These are phyloP conservation scores for Mycosphaerella arachidis DNA, from an alignment of 2,329 filamentous ascomycete species.

Conservation along the genomic window DNA sequence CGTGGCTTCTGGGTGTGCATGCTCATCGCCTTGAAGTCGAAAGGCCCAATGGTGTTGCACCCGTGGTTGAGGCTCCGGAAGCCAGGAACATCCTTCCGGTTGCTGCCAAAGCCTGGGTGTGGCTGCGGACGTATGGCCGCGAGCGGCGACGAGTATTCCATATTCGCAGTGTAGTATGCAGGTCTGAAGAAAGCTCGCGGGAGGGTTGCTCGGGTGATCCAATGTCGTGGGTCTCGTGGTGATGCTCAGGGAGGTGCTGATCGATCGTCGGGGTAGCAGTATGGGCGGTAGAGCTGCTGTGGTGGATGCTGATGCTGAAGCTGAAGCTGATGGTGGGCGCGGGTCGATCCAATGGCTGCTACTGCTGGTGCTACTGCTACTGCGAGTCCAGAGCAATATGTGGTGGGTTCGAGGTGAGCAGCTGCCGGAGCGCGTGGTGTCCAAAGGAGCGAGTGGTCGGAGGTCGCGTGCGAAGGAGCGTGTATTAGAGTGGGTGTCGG, in stretches of 20 bases:
- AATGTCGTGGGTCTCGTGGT: slow-evolving; percentile 1
- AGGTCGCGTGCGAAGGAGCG: slow-evolving; percentile 1
- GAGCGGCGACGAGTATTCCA: slow-evolving; percentile 92
- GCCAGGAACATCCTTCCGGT: slow-evolving; percentile 49
- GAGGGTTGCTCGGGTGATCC: not conserved
- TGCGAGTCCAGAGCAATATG: not conserved
- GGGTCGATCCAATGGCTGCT: not conserved
- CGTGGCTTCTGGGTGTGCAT: slow-evolving; percentile 65
- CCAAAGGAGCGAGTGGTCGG: not conserved
- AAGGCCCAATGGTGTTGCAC: slow-evolving; percentile 55
- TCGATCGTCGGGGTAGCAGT: not conserved
- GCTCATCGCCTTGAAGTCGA: slow-evolving; percentile 71
- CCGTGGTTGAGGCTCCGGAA: slow-evolving; percentile 50
- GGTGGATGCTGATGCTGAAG: slow-evolving; percentile 5
- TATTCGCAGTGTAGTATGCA: slow-evolving; percentile 39
- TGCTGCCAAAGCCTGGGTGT: slow-evolving; percentile 60
- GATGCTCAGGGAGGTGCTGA: slow-evolving; percentile 1
- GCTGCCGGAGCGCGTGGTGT: not conserved
- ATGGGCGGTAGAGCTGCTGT: not conserved
- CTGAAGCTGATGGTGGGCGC: not conserved
- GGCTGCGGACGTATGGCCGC: slow-evolving; percentile 81
- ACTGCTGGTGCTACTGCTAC: not conserved
- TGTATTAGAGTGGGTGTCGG: not conserved
- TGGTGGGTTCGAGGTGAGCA: not conserved
- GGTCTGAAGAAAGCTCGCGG: not conserved